Conservation (phyloP, 2,329 filamentous ascomycete species). For the Westerdykella aurantiaca region DNA sequence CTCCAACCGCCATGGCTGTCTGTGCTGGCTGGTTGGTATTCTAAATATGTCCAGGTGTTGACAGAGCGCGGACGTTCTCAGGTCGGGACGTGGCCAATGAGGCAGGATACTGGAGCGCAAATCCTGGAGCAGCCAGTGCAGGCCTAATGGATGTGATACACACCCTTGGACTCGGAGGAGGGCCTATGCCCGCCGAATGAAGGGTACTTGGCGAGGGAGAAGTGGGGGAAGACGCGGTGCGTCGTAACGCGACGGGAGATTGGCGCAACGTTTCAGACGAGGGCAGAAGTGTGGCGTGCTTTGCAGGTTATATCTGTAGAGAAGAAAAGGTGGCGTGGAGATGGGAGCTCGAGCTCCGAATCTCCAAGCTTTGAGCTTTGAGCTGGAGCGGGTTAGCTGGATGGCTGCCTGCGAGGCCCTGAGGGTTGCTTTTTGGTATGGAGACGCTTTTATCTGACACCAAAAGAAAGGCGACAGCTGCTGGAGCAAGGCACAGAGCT, state of each 20-base stretch:
- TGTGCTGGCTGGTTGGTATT: conserved; percentile 7
- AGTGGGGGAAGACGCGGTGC: neutral
- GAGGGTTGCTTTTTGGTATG: too few relatives aligned
- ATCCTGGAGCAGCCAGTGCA: conserved; percentile 8
- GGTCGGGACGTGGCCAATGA: conserved; percentile 6
- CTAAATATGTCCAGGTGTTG: too few relatives aligned
- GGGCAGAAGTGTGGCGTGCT: neutral
- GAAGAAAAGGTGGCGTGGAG: too few relatives aligned
- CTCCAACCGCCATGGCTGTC: neutral
- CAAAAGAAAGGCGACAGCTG: conserved; percentile 5
- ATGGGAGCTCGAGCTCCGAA: too few relatives aligned
- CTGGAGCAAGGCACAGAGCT: conserved; percentile 2
- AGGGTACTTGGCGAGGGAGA: neutral
- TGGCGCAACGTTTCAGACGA: conserved; percentile 14
- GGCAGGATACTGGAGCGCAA: conserved; percentile 4
- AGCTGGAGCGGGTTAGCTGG: too few relatives aligned
- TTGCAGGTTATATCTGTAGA: neutral
- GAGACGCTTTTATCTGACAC: too few relatives aligned
- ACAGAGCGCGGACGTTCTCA: too few relatives aligned
- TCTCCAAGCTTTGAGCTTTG: too few relatives aligned
- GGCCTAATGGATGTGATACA: conserved; percentile 13
- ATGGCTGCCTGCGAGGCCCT: too few relatives aligned
- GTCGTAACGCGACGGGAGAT: conserved; percentile 4
- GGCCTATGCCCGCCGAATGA: conserved; percentile 11
- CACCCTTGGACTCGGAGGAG: conserved; percentile 5